Evolutionary conservation across 371 early-diverging fungal genomes (phyloP).

Genomic region (Rhizopus delemar): DNA sequence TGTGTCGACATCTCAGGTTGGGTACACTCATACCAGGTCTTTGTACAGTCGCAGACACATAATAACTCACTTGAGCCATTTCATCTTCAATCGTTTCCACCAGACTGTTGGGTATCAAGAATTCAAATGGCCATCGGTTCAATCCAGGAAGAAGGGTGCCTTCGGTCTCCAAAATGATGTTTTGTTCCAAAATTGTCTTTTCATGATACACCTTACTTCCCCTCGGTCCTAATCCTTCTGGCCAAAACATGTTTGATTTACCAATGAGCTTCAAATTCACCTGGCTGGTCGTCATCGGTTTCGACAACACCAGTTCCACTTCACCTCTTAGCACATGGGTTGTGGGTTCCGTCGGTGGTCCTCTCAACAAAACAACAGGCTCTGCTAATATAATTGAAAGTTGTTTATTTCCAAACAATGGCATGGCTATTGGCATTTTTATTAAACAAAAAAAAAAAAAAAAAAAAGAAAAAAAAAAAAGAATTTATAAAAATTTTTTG

Average conservation of each 20-base stretch:
- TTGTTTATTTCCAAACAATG: constrained; percentile 32
- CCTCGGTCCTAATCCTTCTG: constrained; percentile 31
- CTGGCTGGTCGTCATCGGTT: constrained; percentile 22
- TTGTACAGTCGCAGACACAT: constrained; percentile 37
- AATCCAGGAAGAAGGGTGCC: constrained; percentile 32
- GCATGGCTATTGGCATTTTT: constrained; percentile 34
- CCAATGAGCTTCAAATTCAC: constrained; percentile 29
- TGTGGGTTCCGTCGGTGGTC: constrained; percentile 33
- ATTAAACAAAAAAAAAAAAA: not conserved
- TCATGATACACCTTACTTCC: constrained; percentile 28
- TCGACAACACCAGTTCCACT: constrained; percentile 28
- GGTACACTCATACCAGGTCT: constrained; percentile 30
- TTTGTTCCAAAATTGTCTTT: constrained; percentile 31
- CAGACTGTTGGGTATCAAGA: constrained; percentile 41
- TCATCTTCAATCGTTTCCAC: constrained; percentile 53
- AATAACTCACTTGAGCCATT: constrained; percentile 43
- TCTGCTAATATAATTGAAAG: constrained; percentile 38
- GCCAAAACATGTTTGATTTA: constrained; percentile 40
- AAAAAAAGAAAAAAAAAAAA: constrained; percentile 8
- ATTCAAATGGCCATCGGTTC: constrained; percentile 50
- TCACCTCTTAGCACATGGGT: constrained; percentile 37
- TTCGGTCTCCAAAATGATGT: constrained; percentile 20
- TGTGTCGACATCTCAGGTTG: constrained; percentile 29
- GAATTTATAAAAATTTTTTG: constrained; percentile 3
- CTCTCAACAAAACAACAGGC: constrained; percentile 33